These are phyloP conservation scores for Kodamaea hsintzibuensis DNA, from an alignment of 805 yeast species.

Conservation along the genomic window DNA sequence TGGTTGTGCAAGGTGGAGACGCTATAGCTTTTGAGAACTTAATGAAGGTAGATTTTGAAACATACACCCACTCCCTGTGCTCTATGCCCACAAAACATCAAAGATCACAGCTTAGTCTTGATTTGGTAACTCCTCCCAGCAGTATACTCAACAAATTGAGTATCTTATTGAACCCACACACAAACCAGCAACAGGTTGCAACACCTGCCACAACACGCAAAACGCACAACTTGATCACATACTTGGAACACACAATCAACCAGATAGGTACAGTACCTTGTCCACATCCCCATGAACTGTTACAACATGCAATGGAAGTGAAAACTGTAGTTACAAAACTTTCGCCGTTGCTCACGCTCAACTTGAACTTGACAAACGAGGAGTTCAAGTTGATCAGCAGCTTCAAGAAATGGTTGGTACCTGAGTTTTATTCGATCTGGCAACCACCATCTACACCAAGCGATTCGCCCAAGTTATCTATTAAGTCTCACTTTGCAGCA, in stretches of 20 bases:
- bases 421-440: slow-evolving; percentile 49
- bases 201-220: slow-evolving; percentile 16
- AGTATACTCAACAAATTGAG: slow-evolving; percentile 25
- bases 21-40: slow-evolving; percentile 26
- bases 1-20: slow-evolving; percentile 26
- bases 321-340: slow-evolving; percentile 50
- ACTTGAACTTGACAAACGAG: slow-evolving; percentile 53
- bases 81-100: slow-evolving; percentile 33
- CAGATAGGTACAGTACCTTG: slow-evolving; percentile 50
- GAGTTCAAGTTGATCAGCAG: slow-evolving; percentile 55
- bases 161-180: slow-evolving; percentile 15
- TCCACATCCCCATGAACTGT: slow-evolving; percentile 40
- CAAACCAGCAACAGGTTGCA: slow-evolving; percentile 13
- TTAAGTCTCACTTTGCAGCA: slow-evolving; percentile 4
- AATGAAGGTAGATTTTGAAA: slow-evolving; percentile 45
- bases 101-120: slow-evolving; percentile 42
- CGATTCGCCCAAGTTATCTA: slow-evolving; percentile 4
- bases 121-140: slow-evolving; percentile 42
- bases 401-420: slow-evolving; percentile 58
- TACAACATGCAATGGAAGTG: slow-evolving; percentile 48
- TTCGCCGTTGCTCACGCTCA: slow-evolving; percentile 67
- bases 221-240: slow-evolving; percentile 38
- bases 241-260: slow-evolving; percentile 62
- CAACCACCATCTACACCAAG: slow-evolving; percentile 4
- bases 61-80: slow-evolving; percentile 35